Evolutionary conservation across 805 yeast genomes (phyloP), one percentile per base, ranked within the genome.

Genomic region (Candida tibetensis): DNA sequence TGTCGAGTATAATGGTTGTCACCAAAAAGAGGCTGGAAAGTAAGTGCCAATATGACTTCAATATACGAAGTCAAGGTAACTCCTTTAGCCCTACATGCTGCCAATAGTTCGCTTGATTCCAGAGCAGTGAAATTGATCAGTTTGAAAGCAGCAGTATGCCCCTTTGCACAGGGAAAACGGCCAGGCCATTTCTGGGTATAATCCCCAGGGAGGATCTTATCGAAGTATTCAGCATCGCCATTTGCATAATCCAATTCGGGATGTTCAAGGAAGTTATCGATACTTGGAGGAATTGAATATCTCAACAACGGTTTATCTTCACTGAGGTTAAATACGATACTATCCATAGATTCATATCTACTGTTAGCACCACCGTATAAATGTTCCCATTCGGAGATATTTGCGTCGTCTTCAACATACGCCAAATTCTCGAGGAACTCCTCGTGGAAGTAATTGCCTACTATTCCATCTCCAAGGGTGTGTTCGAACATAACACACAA

Each of bases 401-500:
- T 42, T 3, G 27, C 38, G 4, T 27, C 17, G 4, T 37, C 28
- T 5, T 44, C 52, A 14, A 52, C 48, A 25, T 17, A 48, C 3
- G 55, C 55, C 35, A 64, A 41, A 30, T 54, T 56, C 13, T 58
- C 55, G 27, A 65, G 44, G 16, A 66, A 52, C 4, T 57, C 49
- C 44, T 66, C 66, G 36, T 66, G 71, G 46, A 66, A 60, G 32
- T 48, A 47, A 21, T 47, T 49, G 0, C 61, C 71, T 7, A 57
- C 66, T 5, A 65, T 47, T 1, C 72, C 72, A 42, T 67, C 72
- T n/a, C 58, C 58, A 10, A 64, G 51, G 4, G 70, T 58, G 44
- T 67, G 73, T 35, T 67, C 73, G 17, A 62, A 56, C 0, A 52
- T 49, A 2, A 39, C 60, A 3, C 57, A 51, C 16, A 66, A 36